Base-by-base conservation (phyloP, 2,329 filamentous ascomycete genomes). In the Ustilaginoidea virens region DNA sequence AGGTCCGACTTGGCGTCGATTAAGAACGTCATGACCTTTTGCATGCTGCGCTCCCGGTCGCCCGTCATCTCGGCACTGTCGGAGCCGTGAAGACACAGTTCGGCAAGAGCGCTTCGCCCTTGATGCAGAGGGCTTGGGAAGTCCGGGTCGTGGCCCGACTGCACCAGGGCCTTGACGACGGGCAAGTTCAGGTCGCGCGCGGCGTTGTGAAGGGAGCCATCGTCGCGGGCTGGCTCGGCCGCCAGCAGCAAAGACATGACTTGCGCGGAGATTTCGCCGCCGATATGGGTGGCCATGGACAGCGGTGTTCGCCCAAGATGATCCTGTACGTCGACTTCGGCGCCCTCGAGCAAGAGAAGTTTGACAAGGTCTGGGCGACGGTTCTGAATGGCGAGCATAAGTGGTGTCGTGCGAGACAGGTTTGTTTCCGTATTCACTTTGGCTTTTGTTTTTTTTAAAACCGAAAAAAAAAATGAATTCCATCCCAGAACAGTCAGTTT, bases 181-280 rank as follows among this genome's bases (percentile, higher is more conserved):
- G 62, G 49, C 0, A 73, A 37, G 36, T 76, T 69, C 13, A 79
- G 55, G 26, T 66, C 61, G 9, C 68, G 57, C 0, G 73, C 66
- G 4, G 73, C 69, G 34, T 76, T 73, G 40, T 80, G 74, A 3
- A 80, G 54, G 2, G 71, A 77, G 0, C 74, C 73, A 34, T 80
- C 74, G 33, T 79, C 70, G 23, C 56, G 60, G 2, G 65, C 60
- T 1, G 69, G 66, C 13, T 68, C 65, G 0, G 66, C 63, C 0
- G 60, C 60, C 5, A 75, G 53, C 1, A 78, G 47, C 29, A 58
- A 60, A 2, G 56, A 52, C 62, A 71, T 63, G 48, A 72, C 65
- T 7, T 57, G 52, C 12, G 62, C 62, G 1, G 63, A 60, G 9
- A 67, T 36, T 0, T 70, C 61, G 10, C 68, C 66, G 0, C 64